Conservation (phyloP, 768 basidiomycete genomes). For the Boletus pseudopeckii region DNA sequence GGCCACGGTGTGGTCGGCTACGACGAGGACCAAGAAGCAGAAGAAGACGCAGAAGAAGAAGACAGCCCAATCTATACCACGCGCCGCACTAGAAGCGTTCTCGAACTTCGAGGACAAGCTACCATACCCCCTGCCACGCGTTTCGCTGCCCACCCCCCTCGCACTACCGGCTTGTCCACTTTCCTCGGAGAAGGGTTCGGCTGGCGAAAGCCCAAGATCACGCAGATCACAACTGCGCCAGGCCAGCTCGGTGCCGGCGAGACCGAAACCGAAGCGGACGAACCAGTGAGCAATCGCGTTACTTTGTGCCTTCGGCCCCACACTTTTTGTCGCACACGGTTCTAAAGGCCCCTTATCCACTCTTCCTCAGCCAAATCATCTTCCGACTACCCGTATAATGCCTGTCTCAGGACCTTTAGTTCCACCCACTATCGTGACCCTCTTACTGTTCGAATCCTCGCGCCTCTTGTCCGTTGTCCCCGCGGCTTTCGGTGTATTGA, state of each 20-base stretch:
- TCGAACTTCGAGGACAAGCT: conserved; percentile 17
- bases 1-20: not conserved
- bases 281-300: conserved; percentile 50
- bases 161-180: conserved; percentile 19
- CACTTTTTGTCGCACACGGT: not conserved
- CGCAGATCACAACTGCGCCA: conserved; percentile 59
- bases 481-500: conserved; percentile 60
- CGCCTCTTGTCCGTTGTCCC: conserved; percentile 72
- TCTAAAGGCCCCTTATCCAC: conserved; percentile 5
- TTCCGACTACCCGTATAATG: conserved; percentile 67
- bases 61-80: conserved; percentile 15
- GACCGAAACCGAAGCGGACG: conserved; percentile 77
- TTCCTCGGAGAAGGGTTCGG: conserved; percentile 27
- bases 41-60: not conserved
- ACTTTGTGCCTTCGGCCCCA: not conserved
- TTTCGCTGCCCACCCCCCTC: conserved; percentile 9
- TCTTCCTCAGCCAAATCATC: conserved; percentile 49
- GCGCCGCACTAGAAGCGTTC: conserved; percentile 22
- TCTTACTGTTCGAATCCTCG: conserved; percentile 65
- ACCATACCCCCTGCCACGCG: conserved; percentile 2
- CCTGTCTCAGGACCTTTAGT: conserved; percentile 48
- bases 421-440: conserved; percentile 48
- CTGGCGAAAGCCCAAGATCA: conserved; percentile 38
- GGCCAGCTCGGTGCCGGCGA: conserved; percentile 64
- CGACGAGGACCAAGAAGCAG: conserved; percentile 1